A percentile compares a stretch with the other conserved stretches of the same genome.
phyloP scores from a whole-genome alignment of 805 yeast species.

The Citeromyces matritensis region DNA sequence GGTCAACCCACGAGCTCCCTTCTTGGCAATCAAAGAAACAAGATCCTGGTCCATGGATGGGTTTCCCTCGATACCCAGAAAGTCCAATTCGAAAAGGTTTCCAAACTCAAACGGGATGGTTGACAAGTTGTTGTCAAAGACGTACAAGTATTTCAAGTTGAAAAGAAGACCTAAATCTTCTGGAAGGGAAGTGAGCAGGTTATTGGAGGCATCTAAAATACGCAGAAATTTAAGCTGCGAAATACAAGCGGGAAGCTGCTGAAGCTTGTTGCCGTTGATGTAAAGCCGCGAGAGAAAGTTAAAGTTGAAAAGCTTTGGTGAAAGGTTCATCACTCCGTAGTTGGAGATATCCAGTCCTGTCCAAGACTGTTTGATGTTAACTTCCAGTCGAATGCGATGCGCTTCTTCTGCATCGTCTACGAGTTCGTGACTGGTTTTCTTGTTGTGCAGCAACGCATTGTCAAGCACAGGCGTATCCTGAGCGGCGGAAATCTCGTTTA shows the following conservation, averaged over 20 bases:
- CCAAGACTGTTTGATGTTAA: constrained; percentile 77
- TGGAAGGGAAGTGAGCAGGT: constrained; percentile 60
- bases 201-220: constrained; percentile 75
- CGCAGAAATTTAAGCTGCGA: constrained; percentile 57
- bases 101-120: constrained; percentile 80
- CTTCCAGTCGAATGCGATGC: constrained; percentile 47
- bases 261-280: constrained; percentile 73
- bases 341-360: constrained; percentile 87
- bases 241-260: constrained; percentile 50
- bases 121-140: constrained; percentile 74
- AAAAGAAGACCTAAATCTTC: constrained; percentile 72
- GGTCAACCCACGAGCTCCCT: constrained; percentile 76
- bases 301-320: constrained; percentile 68
- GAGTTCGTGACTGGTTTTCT: constrained; percentile 12
- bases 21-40: constrained; percentile 56
- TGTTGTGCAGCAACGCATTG: constrained; percentile 22
- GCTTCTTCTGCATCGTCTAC: constrained; percentile 46
- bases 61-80: constrained; percentile 90
- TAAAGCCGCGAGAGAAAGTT: constrained; percentile 76
- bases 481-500: constrained; percentile 2
- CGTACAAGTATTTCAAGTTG: constrained; percentile 65
- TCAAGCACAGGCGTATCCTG: constrained; percentile 14
- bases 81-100: constrained; percentile 65
- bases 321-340: constrained; percentile 59
- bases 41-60: constrained; percentile 48